Evolutionary conservation across 192 early-diverging fungal species (phyloP).

Genomic region (Coemansia sp.): DNA sequence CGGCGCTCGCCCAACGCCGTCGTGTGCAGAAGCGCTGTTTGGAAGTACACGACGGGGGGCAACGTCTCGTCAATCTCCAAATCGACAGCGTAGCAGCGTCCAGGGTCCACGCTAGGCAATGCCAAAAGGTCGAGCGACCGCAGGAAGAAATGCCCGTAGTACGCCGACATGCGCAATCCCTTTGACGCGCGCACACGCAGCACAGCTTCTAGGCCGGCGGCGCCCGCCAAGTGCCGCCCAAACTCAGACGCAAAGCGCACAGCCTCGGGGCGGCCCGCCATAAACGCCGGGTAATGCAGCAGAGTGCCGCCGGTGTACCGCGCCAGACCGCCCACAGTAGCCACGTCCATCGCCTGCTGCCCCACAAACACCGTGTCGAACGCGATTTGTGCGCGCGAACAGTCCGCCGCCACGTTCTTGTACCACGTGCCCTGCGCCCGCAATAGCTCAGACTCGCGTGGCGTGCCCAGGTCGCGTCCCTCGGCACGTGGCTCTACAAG

Average conservation of each 20-base stretch:
- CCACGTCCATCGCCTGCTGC: constrained; percentile 80
- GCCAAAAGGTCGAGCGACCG: constrained; percentile 89
- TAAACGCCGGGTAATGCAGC: constrained; percentile 88
- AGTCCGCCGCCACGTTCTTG: constrained; percentile 89
- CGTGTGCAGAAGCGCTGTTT: constrained; percentile 91
- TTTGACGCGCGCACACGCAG: constrained; percentile 89
- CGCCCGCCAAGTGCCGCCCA: constrained; percentile 71
- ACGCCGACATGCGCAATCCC: constrained; percentile 83
- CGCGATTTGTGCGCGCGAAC: constrained; percentile 83
- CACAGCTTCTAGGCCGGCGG: constrained; percentile 87
- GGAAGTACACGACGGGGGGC: constrained; percentile 84
- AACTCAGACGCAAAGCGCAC: constrained; percentile 82
- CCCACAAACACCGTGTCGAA: constrained; percentile 90
- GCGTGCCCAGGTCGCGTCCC: constrained; percentile 80
- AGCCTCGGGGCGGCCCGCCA: constrained; percentile 80
- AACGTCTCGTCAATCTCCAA: constrained; percentile 72
- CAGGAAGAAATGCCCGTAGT: constrained; percentile 97
- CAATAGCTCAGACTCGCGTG: constrained; percentile 83
- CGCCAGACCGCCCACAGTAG: constrained; percentile 65
- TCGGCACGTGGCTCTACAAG: constrained; percentile 82
- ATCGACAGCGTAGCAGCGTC: constrained; percentile 88
- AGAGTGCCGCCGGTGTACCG: constrained; percentile 86
- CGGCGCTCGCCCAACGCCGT: constrained; percentile 85
- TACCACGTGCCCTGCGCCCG: constrained; percentile 86
- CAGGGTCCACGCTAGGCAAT: constrained; percentile 89